phyloP scores from a whole-genome alignment of 106 monocot genomes.

The Ottelia alismoides region DNA sequence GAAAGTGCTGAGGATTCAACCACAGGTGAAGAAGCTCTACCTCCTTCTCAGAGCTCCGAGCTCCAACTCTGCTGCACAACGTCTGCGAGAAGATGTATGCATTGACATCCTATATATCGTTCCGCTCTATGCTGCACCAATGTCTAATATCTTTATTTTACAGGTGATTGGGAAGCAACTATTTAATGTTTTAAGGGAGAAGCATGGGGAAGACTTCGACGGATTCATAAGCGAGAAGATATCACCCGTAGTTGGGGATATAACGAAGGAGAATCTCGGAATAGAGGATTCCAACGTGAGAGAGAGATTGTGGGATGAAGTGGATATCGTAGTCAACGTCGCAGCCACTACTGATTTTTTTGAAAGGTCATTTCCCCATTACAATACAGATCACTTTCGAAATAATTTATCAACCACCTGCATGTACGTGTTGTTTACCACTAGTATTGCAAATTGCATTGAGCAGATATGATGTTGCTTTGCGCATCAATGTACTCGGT shows the following conservation, averaged over 20 bases:
- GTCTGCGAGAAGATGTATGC: slow-evolving; percentile 26
- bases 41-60: slow-evolving; percentile 50
- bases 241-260: slow-evolving; percentile 34
- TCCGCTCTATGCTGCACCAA: too few relatives aligned
- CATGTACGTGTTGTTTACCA: neutral
- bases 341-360: slow-evolving; percentile 63
- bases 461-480: slow-evolving; percentile 18
- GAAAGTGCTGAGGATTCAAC: slow-evolving; percentile 65
- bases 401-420: neutral
- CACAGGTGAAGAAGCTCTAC: slow-evolving; percentile 52
- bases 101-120: too few relatives aligned
- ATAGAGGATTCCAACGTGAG: slow-evolving; percentile 21
- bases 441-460: neutral
- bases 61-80: slow-evolving; percentile 21
- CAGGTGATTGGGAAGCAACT: slow-evolving; percentile 48
- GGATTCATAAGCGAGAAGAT: slow-evolving; percentile 37
- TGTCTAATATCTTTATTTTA: too few relatives aligned
- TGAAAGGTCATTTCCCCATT: too few relatives aligned
- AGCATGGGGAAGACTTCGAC: slow-evolving; percentile 31
- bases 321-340: slow-evolving; percentile 44
- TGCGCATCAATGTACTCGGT: slow-evolving; percentile 15
- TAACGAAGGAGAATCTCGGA: slow-evolving; percentile 29
- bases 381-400: neutral
- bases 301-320: slow-evolving; percentile 25
- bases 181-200: slow-evolving; percentile 39